These are phyloP conservation scores for Calamus simplicifolius DNA, from an alignment of 176 grass and related monocot species.

Conservation along the genomic window DNA sequence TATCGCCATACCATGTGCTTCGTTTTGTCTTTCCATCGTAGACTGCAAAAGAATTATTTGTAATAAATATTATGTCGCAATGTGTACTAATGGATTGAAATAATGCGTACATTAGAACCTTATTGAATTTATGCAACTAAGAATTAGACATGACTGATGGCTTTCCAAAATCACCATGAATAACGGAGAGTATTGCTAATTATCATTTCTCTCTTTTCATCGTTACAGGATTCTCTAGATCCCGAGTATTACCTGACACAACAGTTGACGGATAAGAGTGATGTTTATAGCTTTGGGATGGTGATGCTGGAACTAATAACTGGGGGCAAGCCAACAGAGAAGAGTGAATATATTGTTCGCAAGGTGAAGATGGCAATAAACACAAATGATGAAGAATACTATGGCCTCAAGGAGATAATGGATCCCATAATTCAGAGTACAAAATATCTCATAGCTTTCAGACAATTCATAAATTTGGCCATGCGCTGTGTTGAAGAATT, in stretches of 20 bases:
- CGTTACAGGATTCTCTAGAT: slow-evolving; percentile 79
- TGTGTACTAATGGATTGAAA: too few relatives aligned
- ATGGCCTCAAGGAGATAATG: slow-evolving; percentile 52
- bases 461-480: slow-evolving; percentile 63
- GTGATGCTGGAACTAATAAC: slow-evolving; percentile 82
- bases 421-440: slow-evolving; percentile 51
- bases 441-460: slow-evolving; percentile 56
- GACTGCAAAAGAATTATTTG: too few relatives aligned
- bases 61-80: too few relatives aligned
- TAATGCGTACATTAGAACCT: too few relatives aligned
- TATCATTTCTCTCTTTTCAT: background rate
- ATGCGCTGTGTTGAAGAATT: slow-evolving; percentile 59
- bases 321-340: slow-evolving; percentile 67
- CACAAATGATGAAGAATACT: slow-evolving; percentile 52
- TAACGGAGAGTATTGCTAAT: background rate
- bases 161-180: background rate
- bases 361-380: slow-evolving; percentile 52
- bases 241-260: slow-evolving; percentile 90
- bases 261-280: slow-evolving; percentile 83
- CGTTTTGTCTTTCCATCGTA: too few relatives aligned
- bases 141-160: too few relatives aligned
- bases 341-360: slow-evolving; percentile 72
- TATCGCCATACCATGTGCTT: background rate
- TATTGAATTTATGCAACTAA: too few relatives aligned
- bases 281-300: slow-evolving; percentile 94